These are phyloP conservation scores for Arabidopsis lyrata DNA, from an alignment of 441 rosid genomes.

Conservation along the genomic window DNA sequence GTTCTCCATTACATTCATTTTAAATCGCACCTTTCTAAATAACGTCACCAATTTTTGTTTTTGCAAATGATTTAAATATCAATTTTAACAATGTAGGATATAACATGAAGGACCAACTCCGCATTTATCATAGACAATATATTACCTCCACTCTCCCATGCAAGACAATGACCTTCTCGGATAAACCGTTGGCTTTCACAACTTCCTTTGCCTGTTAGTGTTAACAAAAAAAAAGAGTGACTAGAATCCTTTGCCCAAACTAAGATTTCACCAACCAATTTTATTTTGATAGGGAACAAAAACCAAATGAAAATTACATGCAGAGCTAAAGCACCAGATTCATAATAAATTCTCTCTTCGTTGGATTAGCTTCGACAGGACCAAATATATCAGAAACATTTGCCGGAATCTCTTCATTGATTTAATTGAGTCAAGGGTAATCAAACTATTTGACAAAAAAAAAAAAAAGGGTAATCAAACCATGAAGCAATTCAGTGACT, in stretches of 20 bases:
- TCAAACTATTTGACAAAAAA: no score
- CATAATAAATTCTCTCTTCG: neutral
- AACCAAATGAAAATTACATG: conserved; percentile 14
- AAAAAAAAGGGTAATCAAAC: conserved; percentile 25
- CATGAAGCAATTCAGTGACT: conserved; percentile 17
- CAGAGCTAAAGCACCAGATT: conserved; percentile 26
- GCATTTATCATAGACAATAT: conserved; percentile 8
- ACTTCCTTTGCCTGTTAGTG: conserved; percentile 88
- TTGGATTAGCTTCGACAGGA: conserved; percentile 16
- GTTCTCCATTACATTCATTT: conserved; percentile 17
- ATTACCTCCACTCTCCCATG: conserved; percentile 97
- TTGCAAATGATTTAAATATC: conserved; percentile 14
- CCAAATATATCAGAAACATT: conserved; percentile 6
- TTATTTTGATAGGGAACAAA: conserved; percentile 12
- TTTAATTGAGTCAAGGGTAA: conserved; percentile 14
- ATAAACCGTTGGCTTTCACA: conserved; percentile 90
- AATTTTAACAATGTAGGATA: conserved; percentile 13
- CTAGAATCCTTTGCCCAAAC: conserved; percentile 21
- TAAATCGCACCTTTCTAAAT: conserved; percentile 2
- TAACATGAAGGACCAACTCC: conserved; percentile 15
- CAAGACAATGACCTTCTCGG: conserved; percentile 82
- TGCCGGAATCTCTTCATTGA: conserved; percentile 9
- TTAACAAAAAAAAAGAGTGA: neutral
- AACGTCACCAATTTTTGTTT: conserved; percentile 15
- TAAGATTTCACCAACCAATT: conserved; percentile 21